Evolutionary conservation across 2,329 filamentous ascomycete genomes (phyloP), one percentile per base, ranked within the genome.

Genomic region (Colletotrichum neosansevieriae): DNA sequence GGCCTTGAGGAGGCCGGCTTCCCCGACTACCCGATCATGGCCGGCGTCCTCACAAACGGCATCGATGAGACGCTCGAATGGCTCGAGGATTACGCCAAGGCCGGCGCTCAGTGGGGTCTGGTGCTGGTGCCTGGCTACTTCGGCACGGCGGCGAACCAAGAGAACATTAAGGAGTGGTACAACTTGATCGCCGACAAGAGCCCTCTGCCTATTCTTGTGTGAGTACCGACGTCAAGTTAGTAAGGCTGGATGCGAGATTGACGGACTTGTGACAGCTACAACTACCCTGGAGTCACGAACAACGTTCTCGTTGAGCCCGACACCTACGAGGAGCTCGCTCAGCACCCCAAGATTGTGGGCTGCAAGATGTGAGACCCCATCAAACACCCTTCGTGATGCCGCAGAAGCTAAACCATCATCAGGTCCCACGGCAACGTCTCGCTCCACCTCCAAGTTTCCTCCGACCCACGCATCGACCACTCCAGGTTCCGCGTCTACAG

Each of bases 41-140:
- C 73, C 57, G 88, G 87, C 2, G 87, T 86, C 0, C 81, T 88
- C 34, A 83, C 84, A 12, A 85, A 89, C 74, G 85, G 85, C 67
- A 80, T 89, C 32, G 83, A 85, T 38, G 72, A 73, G 76, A 88
- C 86, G 1, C 76, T 91, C 6, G 83, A 86, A 72, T 83, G 87
- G 79, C 81, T 90, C 53, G 77, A 81, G 49, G 86, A 85, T 62
- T 86, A 86, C 54, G 82, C 84, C 71, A 82, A 85, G 47, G 86
- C 88, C 3, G 88, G 88, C 40, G 85, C 87, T 15, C 84, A 88
- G 70, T 90, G 86, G 81, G 89, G 88, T 21, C 79, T 91, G 67
- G 86, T 89, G 40, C 82, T 92, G 51, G 86, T 87, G 47, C 89
- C 89, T 0, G 88, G 88, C 0, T 92, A 91, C 76, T 92, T 91